phyloP scores from a whole-genome alignment of 2,329 filamentous ascomycete species.

The Sarocladium brachiariae region DNA sequence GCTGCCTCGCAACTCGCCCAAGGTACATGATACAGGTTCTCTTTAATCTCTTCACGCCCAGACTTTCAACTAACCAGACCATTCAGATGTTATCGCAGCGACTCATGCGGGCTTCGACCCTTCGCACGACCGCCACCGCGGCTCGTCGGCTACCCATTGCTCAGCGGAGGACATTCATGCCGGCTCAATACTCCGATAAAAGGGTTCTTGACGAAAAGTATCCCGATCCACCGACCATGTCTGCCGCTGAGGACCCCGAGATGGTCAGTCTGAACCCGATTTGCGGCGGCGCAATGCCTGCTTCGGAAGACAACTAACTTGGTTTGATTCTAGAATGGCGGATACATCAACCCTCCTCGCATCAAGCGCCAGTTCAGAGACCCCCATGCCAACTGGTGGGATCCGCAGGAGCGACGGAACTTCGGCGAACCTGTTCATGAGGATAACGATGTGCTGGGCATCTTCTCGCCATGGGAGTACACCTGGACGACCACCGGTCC shows the following conservation, averaged over 20 bases:
- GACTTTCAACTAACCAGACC: neutral
- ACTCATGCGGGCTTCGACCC: constrained; percentile 44
- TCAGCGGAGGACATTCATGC: constrained; percentile 52
- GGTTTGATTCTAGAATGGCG: constrained; percentile 59
- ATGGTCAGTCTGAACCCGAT: constrained; percentile 45
- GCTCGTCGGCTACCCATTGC: constrained; percentile 43
- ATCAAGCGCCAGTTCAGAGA: constrained; percentile 90
- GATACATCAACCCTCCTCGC: constrained; percentile 70
- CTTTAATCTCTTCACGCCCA: neutral
- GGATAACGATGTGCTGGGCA: constrained; percentile 86
- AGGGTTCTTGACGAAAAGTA: constrained; percentile 45
- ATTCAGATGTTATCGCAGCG: constrained; percentile 55
- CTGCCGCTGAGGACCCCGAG: constrained; percentile 57
- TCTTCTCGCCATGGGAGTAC: constrained; percentile 86
- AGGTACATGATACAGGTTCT: constrained; percentile 18
- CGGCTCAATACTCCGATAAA: constrained; percentile 39
- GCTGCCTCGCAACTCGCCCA: constrained; percentile 24
- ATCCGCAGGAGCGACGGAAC: constrained; percentile 94
- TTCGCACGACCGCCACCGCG: constrained; percentile 37
- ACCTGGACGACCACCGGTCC: constrained; percentile 70
- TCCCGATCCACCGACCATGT: constrained; percentile 38
- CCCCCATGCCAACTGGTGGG: constrained; percentile 91
- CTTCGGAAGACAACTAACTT: constrained; percentile 13
- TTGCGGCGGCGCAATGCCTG: neutral
- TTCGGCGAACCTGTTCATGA: constrained; percentile 95